These are phyloP conservation scores for Entomortierella beljakovae DNA, from an alignment of 192 early-diverging fungal genomes.

Conservation along the genomic window DNA sequence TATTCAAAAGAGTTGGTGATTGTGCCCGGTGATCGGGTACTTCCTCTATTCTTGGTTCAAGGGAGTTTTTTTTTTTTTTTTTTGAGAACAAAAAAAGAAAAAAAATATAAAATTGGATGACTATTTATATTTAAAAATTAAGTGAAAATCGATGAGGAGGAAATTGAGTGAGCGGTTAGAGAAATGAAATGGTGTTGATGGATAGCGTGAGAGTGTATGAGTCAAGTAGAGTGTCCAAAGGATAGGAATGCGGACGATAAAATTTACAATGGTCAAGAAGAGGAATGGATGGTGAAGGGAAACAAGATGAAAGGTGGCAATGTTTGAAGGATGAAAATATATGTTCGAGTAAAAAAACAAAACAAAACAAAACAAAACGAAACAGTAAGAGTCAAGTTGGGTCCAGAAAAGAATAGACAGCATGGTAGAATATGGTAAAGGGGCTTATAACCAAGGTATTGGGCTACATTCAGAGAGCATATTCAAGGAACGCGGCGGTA, in stretches of 20 bases:
- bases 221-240: too few species aligned
- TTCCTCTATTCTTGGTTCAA: too few species aligned
- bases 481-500: too few species aligned
- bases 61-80: too few species aligned
- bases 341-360: not conserved
- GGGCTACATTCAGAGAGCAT: not conserved
- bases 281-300: not conserved
- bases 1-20: too few species aligned
- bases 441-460: not conserved
- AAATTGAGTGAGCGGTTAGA: not conserved
- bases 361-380: not conserved
- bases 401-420: slow-evolving; percentile 15
- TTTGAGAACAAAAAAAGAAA: too few species aligned
- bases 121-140: too few species aligned
- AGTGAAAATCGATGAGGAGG: too few species aligned
- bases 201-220: too few species aligned
- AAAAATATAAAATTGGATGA: too few species aligned
- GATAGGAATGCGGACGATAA: not conserved
- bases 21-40: too few species aligned
- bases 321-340: too few species aligned
- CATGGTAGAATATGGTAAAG: slow-evolving; percentile 3
- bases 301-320: not conserved
- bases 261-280: not conserved
- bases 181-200: not conserved
- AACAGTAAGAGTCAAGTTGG: not conserved